Evolutionary conservation across 2,329 filamentous ascomycete genomes (phyloP), one percentile per base, ranked within the genome.

Genomic region (Lecanoromycetidae sp.): DNA sequence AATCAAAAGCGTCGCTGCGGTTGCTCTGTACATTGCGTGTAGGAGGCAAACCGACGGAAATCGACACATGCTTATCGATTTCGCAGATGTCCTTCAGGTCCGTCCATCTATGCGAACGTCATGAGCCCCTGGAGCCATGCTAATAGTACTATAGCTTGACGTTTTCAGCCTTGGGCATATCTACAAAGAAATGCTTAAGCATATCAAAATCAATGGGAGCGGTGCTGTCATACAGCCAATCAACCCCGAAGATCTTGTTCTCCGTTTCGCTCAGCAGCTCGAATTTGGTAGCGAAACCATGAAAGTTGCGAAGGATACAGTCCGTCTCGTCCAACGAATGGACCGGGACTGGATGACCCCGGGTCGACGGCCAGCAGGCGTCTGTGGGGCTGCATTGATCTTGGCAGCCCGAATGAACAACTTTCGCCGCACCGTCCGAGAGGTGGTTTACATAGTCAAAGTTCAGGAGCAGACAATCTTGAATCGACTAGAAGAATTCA

Each of bases 351-450:
- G 91, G 88, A 96, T 98, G 78, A 82, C 88, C 38, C 87, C 88
- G 61, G 91, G 91, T 57, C 84, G 91, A 58, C 82, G 91, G 33
- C 91, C 91, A 13, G 90, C 90, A 5, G 91, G 91, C 55, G 82
- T 96, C 46, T 95, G 88, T 62, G 91, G 91, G 52, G 91, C 91
- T 10, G 94, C 88, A 55, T 75, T 98, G 39, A 84, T 98, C 52
- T 82, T 98, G 62, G 91, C 91, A 5, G 90, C 91, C 7, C 84
- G 91, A 44, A 96, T 96, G 83, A 94, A 95, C 74, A 96, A 96
- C 64, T 98, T 93, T 61, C 83, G 90, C 36, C 81, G 91, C 15
- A 94, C 87, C 0, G 80, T 94, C 10, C 79, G 87, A 25, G 91
- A 98, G 65, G 84, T 98, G 7, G 90, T 96, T n/a, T 96, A 94